Evolutionary conservation across 257 asterid species (phyloP).

Genomic region (Forsythia viridissima): DNA sequence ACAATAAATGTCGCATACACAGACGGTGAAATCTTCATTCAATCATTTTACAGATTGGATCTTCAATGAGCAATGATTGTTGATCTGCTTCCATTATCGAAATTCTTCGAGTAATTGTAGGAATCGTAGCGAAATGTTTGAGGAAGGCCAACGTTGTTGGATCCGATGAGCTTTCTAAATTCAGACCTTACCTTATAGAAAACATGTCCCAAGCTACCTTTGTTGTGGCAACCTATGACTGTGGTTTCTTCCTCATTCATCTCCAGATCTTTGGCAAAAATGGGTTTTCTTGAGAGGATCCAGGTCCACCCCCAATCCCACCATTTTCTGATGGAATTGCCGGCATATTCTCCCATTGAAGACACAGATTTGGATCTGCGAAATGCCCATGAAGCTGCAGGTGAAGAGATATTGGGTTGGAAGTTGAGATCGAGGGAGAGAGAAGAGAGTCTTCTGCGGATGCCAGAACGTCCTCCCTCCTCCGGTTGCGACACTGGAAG

Average conservation of each 20-base stretch:
- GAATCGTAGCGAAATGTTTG: constrained; percentile 66
- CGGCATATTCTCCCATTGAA: constrained; percentile 47
- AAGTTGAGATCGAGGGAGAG: constrained; percentile 32
- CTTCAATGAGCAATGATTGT: background rate
- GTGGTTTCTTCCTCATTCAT: constrained; percentile 75
- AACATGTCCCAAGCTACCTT: constrained; percentile 83
- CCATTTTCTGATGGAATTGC: constrained; percentile 65
- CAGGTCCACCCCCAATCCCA: constrained; percentile 83
- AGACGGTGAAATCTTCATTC: background rate
- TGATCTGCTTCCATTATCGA: constrained; percentile 32
- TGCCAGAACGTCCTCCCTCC: constrained; percentile 13
- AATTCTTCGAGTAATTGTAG: constrained; percentile 44
- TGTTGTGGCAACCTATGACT: constrained; percentile 64
- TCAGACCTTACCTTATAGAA: constrained; percentile 63
- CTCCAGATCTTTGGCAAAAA: constrained; percentile 82
- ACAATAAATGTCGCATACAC: background rate
- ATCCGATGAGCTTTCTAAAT: constrained; percentile 57
- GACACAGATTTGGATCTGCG: constrained; percentile 72
- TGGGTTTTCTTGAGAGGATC: constrained; percentile 73
- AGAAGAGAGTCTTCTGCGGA: constrained; percentile 68
- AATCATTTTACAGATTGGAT: background rate
- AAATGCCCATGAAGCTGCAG: constrained; percentile 42
- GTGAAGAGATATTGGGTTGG: constrained; percentile 33
- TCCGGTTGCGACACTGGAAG: constrained; percentile 57
- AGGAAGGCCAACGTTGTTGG: constrained; percentile 66